Base-by-base conservation (phyloP, 1,139 yeast species). In the Ashbya aceris region DNA sequence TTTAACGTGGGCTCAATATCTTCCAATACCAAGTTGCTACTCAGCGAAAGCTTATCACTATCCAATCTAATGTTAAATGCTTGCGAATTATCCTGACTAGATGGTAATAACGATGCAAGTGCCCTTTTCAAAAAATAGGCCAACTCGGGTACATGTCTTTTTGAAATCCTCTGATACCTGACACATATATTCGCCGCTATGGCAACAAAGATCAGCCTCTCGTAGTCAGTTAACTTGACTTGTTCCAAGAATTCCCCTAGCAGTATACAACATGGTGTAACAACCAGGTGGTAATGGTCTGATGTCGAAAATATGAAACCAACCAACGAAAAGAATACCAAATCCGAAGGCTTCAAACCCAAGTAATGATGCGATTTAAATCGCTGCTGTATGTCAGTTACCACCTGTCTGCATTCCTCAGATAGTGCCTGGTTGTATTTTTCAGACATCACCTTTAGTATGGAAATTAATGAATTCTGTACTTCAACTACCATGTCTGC, bases 241-340 rank as follows among this genome's bases (percentile, higher is more conserved):
- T 73, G 75, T 33, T 81, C 76, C 41, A 89, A 65, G 20, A 77
- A 69, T 61, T 86, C 91, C 42, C 81, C 76, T 69, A 87, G 77
- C 36, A 86, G 62, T 33, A 91, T 73, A 31, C 77, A 67, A 1
- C 93, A 74, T 2, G 97, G 96, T 0, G 96, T 87, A 4, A 81
- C 89, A 12, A 91, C 82, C 49, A 86, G 71, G 68, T 93, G 97
- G 62, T 85, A 91, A 58, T 87, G 93, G 68, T 93, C 99, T 0
- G 98, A 91, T 1, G 96, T 85, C 1, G 98, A 87, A 57, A 83
- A 93, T 8, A 89, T 60, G 43, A 73, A 68, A 8, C 96, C 96
- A 47, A 87, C 70, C 17, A 86, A 56, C 0, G 78, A 71, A 55
- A 82, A 84, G 46, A 81, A 74, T 5, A 84, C 65, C 45, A 87